Evolutionary conservation across 2,329 filamentous ascomycete species (phyloP).

Genomic region (Trichoderma simmonsii): DNA sequence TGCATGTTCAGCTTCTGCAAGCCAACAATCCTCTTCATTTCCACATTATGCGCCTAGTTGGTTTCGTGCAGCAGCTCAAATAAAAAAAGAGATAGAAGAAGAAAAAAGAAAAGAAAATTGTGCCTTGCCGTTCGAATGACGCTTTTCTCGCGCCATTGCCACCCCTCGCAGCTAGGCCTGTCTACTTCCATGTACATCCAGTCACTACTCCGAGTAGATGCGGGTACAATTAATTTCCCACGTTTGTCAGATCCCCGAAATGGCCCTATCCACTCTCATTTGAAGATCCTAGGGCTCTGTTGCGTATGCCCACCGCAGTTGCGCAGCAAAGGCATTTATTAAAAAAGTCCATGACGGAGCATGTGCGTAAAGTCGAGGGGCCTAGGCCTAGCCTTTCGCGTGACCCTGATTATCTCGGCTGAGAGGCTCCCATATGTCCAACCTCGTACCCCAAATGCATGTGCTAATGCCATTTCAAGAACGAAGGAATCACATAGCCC

Average conservation of each 20-base stretch:
- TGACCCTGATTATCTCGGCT: background rate
- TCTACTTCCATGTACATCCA: background rate
- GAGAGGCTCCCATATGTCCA: background rate
- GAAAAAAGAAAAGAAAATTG: background rate
- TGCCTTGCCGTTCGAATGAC: background rate
- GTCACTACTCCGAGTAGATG: background rate
- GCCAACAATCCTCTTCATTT: background rate
- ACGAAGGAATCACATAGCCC: background rate
- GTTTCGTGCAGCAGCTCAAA: background rate
- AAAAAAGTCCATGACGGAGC: background rate
- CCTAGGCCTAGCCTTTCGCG: background rate
- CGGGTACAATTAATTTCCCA: slow-evolving; percentile 17
- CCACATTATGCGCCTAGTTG: background rate
- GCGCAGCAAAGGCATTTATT: background rate
- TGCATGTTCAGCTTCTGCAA: background rate
- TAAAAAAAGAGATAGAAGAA: background rate
- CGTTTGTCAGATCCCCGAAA: slow-evolving; percentile 13
- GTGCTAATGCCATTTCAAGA: background rate
- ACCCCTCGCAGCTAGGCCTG: background rate
- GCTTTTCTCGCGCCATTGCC: background rate
- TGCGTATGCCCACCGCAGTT: background rate
- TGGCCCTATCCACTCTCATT: slow-evolving; percentile 5
- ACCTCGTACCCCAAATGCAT: background rate
- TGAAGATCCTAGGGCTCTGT: background rate
- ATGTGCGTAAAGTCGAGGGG: background rate